phyloP scores from a whole-genome alignment of 2,329 filamentous ascomycete genomes.

The Exutisphaerella laricina region DNA sequence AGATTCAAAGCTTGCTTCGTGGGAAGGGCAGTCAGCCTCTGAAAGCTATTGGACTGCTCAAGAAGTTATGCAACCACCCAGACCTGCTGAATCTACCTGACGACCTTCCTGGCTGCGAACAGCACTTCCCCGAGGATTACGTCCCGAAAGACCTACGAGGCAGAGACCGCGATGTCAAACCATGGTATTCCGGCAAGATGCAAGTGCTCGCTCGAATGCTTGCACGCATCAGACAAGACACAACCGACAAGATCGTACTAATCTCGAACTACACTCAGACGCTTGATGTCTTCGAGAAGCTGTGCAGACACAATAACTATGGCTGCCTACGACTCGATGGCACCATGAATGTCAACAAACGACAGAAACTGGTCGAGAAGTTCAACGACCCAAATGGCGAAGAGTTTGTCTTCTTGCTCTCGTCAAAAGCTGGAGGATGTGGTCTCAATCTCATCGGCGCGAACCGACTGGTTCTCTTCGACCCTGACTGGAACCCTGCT shows the following conservation, averaged over 20 bases:
- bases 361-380: constrained; percentile 92
- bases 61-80: constrained; percentile 98
- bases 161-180: constrained; percentile 83
- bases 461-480: constrained; percentile 91
- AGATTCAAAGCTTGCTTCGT: constrained; percentile 83
- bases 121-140: constrained; percentile 77
- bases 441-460: constrained; percentile 93
- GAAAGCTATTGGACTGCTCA: constrained; percentile 93
- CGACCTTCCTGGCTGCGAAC: constrained; percentile 82
- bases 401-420: constrained; percentile 94
- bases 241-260: constrained; percentile 97
- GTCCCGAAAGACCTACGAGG: constrained; percentile 82
- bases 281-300: constrained; percentile 83
- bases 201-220: constrained; percentile 92
- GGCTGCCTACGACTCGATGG: constrained; percentile 86
- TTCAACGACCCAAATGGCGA: constrained; percentile 90
- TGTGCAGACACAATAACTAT: constrained; percentile 80
- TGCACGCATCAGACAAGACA: constrained; percentile 87
- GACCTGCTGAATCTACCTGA: constrained; percentile 78
- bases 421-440: constrained; percentile 93
- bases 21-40: constrained; percentile 63
- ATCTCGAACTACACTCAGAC: constrained; percentile 99
- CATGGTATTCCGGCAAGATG: constrained; percentile 98
- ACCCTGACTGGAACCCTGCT: constrained; percentile 92
- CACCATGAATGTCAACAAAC: constrained; percentile 96